A percentile compares a stretch with the other conserved stretches of the same genome.
These are phyloP conservation scores for Euphrasia arctica DNA, from an alignment of 305 asterid genomes.

Conservation along the genomic window DNA sequence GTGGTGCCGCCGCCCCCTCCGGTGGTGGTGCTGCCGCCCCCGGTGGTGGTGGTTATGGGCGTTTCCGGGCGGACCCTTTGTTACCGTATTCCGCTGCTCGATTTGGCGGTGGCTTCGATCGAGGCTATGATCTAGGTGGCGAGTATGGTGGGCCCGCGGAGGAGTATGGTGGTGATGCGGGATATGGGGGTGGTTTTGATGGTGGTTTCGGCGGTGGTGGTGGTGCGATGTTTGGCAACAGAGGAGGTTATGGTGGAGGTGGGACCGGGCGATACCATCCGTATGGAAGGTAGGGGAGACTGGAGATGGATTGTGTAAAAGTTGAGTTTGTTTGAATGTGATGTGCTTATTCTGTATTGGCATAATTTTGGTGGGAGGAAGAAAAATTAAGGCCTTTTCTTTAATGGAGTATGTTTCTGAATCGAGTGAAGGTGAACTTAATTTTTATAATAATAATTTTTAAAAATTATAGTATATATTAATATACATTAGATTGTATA, in stretches of 20 bases:
- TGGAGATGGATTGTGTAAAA: background rate
- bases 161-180: slow-evolving; percentile 32
- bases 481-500: no score
- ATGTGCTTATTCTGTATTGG: no score
- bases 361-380: no score
- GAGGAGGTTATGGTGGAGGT: slow-evolving; percentile 28
- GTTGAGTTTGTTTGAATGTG: no score
- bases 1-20: no score
- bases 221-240: slow-evolving; percentile 22
- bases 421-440: no score
- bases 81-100: slow-evolving; percentile 45
- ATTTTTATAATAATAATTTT: no score
- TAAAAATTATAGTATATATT: no score
- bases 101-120: slow-evolving; percentile 48
- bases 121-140: slow-evolving; percentile 48
- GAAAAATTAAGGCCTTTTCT: no score
- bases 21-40: no score
- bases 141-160: slow-evolving; percentile 42
- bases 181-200: slow-evolving; percentile 22
- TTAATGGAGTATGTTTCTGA: no score
- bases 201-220: slow-evolving; percentile 20
- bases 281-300: background rate
- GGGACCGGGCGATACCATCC: slow-evolving; percentile 29
- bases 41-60: slow-evolving; percentile 39
- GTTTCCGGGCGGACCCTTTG: slow-evolving; percentile 43